A percentile compares a stretch with the other conserved stretches of the same genome.
phyloP scores from a whole-genome alignment of 75 land plant species.

The Isoetes taiwanensis region DNA sequence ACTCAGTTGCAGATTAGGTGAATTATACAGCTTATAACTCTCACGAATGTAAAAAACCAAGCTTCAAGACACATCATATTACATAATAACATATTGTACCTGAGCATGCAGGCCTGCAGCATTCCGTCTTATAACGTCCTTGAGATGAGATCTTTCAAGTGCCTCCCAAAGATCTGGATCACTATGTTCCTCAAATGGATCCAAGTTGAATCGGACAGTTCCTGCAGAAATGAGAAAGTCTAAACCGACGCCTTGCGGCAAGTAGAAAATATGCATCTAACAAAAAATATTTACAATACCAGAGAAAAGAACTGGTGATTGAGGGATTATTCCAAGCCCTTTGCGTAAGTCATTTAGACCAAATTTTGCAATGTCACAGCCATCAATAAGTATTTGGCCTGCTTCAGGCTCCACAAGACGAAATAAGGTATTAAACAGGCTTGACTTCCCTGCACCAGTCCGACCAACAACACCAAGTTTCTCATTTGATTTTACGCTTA shows the following conservation, averaged over 20 bases:
- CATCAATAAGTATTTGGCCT: constrained; percentile 76
- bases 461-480: constrained; percentile 85
- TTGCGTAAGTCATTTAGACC: constrained; percentile 70
- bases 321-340: constrained; percentile 84
- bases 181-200: constrained; percentile 90
- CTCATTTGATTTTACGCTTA: constrained; percentile 51
- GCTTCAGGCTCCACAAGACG: constrained; percentile 81
- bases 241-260: background rate
- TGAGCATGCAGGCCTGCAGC: constrained; percentile 80
- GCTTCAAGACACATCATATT: no score
- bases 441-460: constrained; percentile 95
- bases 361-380: constrained; percentile 52
- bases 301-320: constrained; percentile 92
- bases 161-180: constrained; percentile 95
- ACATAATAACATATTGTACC: constrained; percentile 25
- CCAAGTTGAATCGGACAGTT: constrained; percentile 83
- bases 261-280: background rate
- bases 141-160: constrained; percentile 85
- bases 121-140: constrained; percentile 79
- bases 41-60: no score
- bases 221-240: constrained; percentile 25
- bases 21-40: no score
- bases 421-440: constrained; percentile 92
- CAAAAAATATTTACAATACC: no score
- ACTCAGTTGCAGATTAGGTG: no score